A percentile compares a stretch with the other conserved stretches of the same genome.
Conservation (phyloP, 371 early-diverging fungal species). For the Mortierella sp. region DNA sequence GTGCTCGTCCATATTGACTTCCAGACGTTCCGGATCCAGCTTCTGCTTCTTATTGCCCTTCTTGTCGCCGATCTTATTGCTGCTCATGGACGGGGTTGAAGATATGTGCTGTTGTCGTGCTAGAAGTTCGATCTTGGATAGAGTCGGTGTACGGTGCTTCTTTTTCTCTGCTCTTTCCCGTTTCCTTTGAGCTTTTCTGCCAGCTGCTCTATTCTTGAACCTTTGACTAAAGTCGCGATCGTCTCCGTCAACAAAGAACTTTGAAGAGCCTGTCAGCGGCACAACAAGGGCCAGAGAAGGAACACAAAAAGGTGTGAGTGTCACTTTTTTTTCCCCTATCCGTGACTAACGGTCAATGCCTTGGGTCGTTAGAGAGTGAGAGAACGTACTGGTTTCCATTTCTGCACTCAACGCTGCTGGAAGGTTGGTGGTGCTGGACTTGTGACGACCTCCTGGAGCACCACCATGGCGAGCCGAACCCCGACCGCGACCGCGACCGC, state of each 20-base stretch:
- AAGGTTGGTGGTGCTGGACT: constrained; percentile 50
- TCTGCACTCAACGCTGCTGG: constrained; percentile 45
- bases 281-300: not conserved
- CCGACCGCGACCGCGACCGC: constrained; percentile 26
- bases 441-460: constrained; percentile 34
- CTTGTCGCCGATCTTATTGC: constrained; percentile 9
- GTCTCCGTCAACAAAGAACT: constrained; percentile 51
- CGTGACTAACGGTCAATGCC: no score
- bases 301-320: not conserved
- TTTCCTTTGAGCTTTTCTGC: constrained; percentile 60
- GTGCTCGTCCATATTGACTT: constrained; percentile 43
- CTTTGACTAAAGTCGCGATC: constrained; percentile 59
- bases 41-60: constrained; percentile 40
- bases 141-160: constrained; percentile 52
- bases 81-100: constrained; percentile 5
- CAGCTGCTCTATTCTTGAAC: constrained; percentile 55
- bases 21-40: constrained; percentile 11
- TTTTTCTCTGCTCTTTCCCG: constrained; percentile 61
- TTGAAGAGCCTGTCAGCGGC: constrained; percentile 18
- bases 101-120: constrained; percentile 51
- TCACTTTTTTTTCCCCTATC: no score
- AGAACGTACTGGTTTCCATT: constrained; percentile 35
- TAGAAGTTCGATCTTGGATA: constrained; percentile 46
- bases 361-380: not conserved
- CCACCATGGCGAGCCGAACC: constrained; percentile 40